Evolutionary conservation across 257 asterid species (phyloP), one percentile per base, ranked within the genome.

Genomic region (Leptodermis oblonga): DNA sequence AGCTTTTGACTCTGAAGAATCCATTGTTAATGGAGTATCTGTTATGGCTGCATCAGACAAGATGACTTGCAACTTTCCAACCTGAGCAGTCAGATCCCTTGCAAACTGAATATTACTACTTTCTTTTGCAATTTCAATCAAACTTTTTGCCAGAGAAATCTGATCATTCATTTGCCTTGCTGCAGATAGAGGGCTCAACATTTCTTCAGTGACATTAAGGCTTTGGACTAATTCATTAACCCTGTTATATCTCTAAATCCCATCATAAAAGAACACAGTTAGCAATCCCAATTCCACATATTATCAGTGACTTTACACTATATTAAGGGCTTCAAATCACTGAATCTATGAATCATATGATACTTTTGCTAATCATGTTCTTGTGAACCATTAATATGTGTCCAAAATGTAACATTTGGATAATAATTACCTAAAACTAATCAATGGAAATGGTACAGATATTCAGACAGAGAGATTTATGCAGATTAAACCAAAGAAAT

Each of bases 91-190:
- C 12, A 61, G 46, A 33, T 33, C 46, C 15, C 15, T 14, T 34
- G 66, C 66, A 61, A 61, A 34, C 15, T 2, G 26, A 7, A 61
- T 7, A 3, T 61, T 36, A 20, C 23, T 61, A 17, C 45, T 61
- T 8, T 33, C 66, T 8, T 61, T 61, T 18, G 66, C 66, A 34
- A 61, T 61, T 61, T 61, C 66, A 3, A 61, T 33, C 8, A 61
- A 61, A 34, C 66, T 14, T 34, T 36, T 61, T 17, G 66, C 66
- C 12, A 61, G 14, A 41, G 66, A 61, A 7, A 61, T 61, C 66
- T 61, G 66, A 61, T 61, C 66, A 61, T 36, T 61, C 48, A 61
- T 34, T 34, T 61, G 66, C 66, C 66, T 61, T 1, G 66, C 9
- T 34, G 34, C 28, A 36, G 66, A 61, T 3, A 17, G 28, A 34